phyloP scores from a whole-genome alignment of 176 grass and related monocot genomes.

The Phyllostachys edulis region DNA sequence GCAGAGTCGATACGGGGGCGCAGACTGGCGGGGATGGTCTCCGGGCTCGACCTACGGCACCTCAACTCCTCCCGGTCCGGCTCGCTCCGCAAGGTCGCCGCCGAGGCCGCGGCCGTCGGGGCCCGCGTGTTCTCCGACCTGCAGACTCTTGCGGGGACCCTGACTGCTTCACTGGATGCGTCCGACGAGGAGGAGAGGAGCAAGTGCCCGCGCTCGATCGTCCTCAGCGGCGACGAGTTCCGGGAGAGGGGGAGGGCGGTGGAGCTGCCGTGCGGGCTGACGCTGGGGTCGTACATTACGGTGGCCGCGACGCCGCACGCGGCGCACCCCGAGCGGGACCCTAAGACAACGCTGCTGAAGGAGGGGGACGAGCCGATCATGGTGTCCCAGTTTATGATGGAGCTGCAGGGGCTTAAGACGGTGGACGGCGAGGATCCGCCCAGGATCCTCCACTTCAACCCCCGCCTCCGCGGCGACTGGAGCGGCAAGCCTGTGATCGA shows the following conservation, averaged over 20 bases:
- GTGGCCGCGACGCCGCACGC: conserved; percentile 60
- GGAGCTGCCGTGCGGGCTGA: conserved; percentile 90
- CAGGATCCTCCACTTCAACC: conserved; percentile 94
- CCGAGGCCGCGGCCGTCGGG: conserved; percentile 61
- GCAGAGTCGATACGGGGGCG: neutral
- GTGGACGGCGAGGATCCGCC: conserved; percentile 97
- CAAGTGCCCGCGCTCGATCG: conserved; percentile 82
- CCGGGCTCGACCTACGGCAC: conserved; percentile 55
- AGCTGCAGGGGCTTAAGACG: conserved; percentile 79
- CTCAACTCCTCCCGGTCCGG: conserved; percentile 53
- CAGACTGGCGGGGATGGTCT: conserved; percentile 42
- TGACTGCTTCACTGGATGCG: neutral
- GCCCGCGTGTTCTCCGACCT: conserved; percentile 56
- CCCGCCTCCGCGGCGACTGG: conserved; percentile 89
- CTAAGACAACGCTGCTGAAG: conserved; percentile 68
- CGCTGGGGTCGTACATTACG: conserved; percentile 84
- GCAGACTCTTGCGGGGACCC: neutral
- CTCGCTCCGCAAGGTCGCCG: conserved; percentile 59
- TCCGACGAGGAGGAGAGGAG: conserved; percentile 33
- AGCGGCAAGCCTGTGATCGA: conserved; percentile 89
- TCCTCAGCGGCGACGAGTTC: conserved; percentile 58
- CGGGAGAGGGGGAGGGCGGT: conserved; percentile 49
- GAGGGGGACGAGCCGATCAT: conserved; percentile 74
- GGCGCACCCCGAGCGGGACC: conserved; percentile 75
- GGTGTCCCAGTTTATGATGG: conserved; percentile 99